Percentiles rank a stretch among this genome's conserved stretches.
Conservation (phyloP, 495 filamentous ascomycete species). For the Penicillium pulvis region DNA sequence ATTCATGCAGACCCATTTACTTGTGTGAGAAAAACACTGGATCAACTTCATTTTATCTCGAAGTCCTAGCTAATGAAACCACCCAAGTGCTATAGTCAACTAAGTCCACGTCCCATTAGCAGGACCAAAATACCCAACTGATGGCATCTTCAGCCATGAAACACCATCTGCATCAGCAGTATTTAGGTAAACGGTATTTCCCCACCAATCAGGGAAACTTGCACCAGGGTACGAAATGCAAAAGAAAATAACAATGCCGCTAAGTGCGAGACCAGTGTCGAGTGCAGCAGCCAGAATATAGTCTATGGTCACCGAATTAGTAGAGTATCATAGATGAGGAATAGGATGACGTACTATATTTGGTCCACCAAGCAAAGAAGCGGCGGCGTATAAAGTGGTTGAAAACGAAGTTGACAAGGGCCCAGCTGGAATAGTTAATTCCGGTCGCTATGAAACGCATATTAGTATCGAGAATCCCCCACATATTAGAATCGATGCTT, state of each 20-base stretch:
- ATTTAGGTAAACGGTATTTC: slow-evolving; percentile 47
- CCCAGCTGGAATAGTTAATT: slow-evolving; percentile 53
- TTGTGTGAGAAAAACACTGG: too few relatives aligned
- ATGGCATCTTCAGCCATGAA: slow-evolving; percentile 43
- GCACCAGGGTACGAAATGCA: slow-evolving; percentile 40
- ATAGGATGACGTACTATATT: slow-evolving; percentile 2
- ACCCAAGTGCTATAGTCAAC: background rate
- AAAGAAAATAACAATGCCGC: slow-evolving; percentile 39
- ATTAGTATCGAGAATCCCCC: background rate
- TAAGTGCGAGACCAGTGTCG: slow-evolving; percentile 36
- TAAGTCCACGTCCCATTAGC: slow-evolving; percentile 44
- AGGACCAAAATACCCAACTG: slow-evolving; percentile 47
- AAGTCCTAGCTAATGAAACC: too few relatives aligned
- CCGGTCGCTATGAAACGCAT: slow-evolving; percentile 35
- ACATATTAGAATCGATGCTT: background rate
- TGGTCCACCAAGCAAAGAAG: slow-evolving; percentile 6
- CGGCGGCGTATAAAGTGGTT: slow-evolving; percentile 5
- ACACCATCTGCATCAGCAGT: slow-evolving; percentile 47
- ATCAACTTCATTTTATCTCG: too few relatives aligned
- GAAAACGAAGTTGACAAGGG: slow-evolving; percentile 48
- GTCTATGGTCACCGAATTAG: slow-evolving; percentile 11
- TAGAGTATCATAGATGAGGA: background rate
- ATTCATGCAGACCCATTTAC: too few relatives aligned
- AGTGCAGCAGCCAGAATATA: slow-evolving; percentile 36
- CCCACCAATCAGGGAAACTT: slow-evolving; percentile 42